Evolutionary conservation across 495 filamentous ascomycete genomes (phyloP), one percentile per base, ranked within the genome.

Genomic region (Oleoguttula mirabilis): DNA sequence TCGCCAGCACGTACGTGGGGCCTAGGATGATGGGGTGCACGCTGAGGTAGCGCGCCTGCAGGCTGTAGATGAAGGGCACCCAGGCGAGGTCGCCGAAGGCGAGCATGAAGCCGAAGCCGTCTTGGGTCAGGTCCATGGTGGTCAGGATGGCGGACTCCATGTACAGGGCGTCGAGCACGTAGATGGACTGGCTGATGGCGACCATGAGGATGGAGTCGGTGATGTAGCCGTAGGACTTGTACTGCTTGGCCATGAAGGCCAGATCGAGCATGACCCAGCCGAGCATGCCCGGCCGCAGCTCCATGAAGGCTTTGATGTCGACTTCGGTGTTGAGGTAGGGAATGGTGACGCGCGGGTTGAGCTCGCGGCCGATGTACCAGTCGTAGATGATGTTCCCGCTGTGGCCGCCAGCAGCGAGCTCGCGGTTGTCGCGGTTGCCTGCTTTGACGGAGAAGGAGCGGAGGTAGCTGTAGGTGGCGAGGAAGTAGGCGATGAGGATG

Each of bases 61-160:
- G 66, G 28, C 73, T 80, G 70, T 94, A 96, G 40, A 81, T 67
- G 66, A 95, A 88, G 2, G 90, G 90, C 8, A 95, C 70, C 92
- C 90, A 96, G 52, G 79, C 83, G 3, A 95, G 69, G 54, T 96
- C 90, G 24, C 88, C 90, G 50, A 95, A 96, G 2, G 82, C 69
- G n/a, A 98, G 66, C 90, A 98, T 98, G 60, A 82, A 85, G 33
- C 90, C 92, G 53, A 96, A 95, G 11, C 90, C 92, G 55, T 98
- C 90, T 55, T 77, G 83, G 43, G 79, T 93, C 56, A 96, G 81
- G 60, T 98, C 92, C 63, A 98, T 95, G 8, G 86, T 95, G 2
- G 92, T 96, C 52, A 98, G 68, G 47, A 98, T 79, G 1, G 88
- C 80, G 0, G 85, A 73, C 59, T 98, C 90, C 76, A 88, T 88